Base-by-base conservation (phyloP, 1,139 yeast species). In the Zhuliangozyma parablackwelliae region DNA sequence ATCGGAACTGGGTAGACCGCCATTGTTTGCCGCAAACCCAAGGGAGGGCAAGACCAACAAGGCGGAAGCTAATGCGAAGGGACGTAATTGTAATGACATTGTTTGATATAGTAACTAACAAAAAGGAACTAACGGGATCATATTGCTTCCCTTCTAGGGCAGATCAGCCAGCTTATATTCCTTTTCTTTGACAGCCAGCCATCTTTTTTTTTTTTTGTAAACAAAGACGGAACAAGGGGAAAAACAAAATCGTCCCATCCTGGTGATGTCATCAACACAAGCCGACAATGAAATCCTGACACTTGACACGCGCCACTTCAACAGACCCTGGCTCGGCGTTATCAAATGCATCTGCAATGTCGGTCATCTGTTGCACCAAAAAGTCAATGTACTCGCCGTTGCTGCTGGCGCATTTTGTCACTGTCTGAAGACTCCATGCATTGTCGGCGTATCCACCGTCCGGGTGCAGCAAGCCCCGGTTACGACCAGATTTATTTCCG, bases 31-130 rank as follows among this genome's bases (percentile, higher is more conserved):
- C 21, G 35, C 16, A 8, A 42, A 45, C 11, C 47, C 33, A 24
- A 53, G 33, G 1, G 56, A 44, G 16, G 16, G 16, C 16, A 16
- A 16, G 9, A 54, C 38, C 6, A 49, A 30, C 21, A 48, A 29
- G 11, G 42, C 33, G n/a, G 33, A 33, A 21, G 53, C 44, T 30
- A 39, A 35, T n/a, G 37, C 38, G 36, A 40, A 42, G 8, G 42
- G 41, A 23, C 40, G 35, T 11, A 47, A 26, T 45, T 51, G 56
- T 35, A 51, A 41, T 21, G 55, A 48, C 53, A 50, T 42, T 24
- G 9, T 24, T 9, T 16, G 16, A 16, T 16, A 16, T 16, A 16
- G 16, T n/a, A n/a, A n/a, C n/a, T n/a, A n/a, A n/a, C n/a, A n/a
- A n/a, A n/a, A n/a, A n/a, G n/a, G n/a, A n/a, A n/a, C n/a, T n/a